Base-by-base conservation (phyloP, 192 early-diverging fungal genomes). In the Tieghemiomyces parasiticus region DNA sequence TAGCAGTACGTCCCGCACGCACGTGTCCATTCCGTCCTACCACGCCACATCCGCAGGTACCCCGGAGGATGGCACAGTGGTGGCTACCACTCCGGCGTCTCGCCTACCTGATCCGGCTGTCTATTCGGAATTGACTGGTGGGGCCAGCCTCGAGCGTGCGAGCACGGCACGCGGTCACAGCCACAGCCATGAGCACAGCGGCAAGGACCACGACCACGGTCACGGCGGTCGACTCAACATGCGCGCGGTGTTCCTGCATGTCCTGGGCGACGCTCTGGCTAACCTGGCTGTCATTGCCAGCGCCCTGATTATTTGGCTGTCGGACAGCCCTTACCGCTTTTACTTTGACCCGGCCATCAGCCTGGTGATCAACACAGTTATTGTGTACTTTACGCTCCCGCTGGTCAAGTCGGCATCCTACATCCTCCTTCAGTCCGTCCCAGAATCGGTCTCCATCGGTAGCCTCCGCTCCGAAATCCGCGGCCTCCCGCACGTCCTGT, bases 261-360 rank as follows among this genome's bases (percentile, higher is more conserved):
- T 93, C 30, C 68, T 93, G 20, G 91, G 93, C 47, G 93, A 96
- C 67, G 85, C 88, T 3, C 73, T 94, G 20, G 90, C 87, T 29
- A 87, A 85, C 51, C 66, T 96, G 50, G 93, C 87, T 2, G 93
- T 96, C 28, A 90, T 96, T 45, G 67, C 80, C 42, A 77, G 82
- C 42, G 83, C 86, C 0, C 63, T 92, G 50, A 75, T 92, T 50
- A 85, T 92, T 38, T 86, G 87, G 77, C 71, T 80, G 32, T 76
- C 78, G 0, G 63, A 79, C 16, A 81, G 78, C 29, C 48, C 58
- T 1, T 93, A 88, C 91, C 64, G 77, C 46, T 81, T 76, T 48
- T 96, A 92, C 70, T 73, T 87, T 69, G 93, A 96, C 68, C 93
- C 93, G 42, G 62, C 84, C 52, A 70, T 88, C 14, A 90, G 87